A percentile compares a stretch with the other conserved stretches of the same genome.
Conservation (phyloP, 2,329 filamentous ascomycete species). For the Metarhizium sp. region DNA sequence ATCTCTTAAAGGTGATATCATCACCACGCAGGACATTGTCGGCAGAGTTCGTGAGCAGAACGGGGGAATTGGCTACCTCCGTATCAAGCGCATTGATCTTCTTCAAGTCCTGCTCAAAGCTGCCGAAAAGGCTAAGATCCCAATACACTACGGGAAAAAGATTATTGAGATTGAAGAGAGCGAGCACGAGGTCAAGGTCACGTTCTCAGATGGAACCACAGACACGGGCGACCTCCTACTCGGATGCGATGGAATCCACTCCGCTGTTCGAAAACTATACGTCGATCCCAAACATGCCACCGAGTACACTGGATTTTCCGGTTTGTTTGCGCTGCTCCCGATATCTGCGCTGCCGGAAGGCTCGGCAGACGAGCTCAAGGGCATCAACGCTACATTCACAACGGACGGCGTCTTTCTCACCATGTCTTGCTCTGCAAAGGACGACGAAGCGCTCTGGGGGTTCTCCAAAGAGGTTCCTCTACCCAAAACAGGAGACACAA, state of each 20-base stretch:
- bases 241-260: conserved; percentile 36
- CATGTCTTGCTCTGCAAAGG: conserved; percentile 13
- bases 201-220: conserved; percentile 41
- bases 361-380: conserved; percentile 7
- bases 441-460: conserved; percentile 20
- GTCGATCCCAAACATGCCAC: conserved; percentile 13
- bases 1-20: conserved; percentile 49
- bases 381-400: conserved; percentile 19
- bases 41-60: conserved; percentile 34
- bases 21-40: conserved; percentile 51
- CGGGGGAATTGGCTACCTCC: conserved; percentile 52
- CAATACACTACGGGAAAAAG: conserved; percentile 58
- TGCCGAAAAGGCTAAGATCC: conserved; percentile 32
- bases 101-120: conserved; percentile 50
- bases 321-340: conserved; percentile 12
- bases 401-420: conserved; percentile 17
- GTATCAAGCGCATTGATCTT: conserved; percentile 48
- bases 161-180: conserved; percentile 50
- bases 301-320: conserved; percentile 22
- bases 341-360: conserved; percentile 9
- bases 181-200: conserved; percentile 52
- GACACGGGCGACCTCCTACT: conserved; percentile 32
- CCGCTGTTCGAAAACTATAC: conserved; percentile 18
- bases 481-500: conserved; percentile 11
- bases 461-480: conserved; percentile 19